A percentile compares a stretch with the other conserved stretches of the same genome.
phyloP scores from a whole-genome alignment of 768 basidiomycete species.

The Imleria badia region DNA sequence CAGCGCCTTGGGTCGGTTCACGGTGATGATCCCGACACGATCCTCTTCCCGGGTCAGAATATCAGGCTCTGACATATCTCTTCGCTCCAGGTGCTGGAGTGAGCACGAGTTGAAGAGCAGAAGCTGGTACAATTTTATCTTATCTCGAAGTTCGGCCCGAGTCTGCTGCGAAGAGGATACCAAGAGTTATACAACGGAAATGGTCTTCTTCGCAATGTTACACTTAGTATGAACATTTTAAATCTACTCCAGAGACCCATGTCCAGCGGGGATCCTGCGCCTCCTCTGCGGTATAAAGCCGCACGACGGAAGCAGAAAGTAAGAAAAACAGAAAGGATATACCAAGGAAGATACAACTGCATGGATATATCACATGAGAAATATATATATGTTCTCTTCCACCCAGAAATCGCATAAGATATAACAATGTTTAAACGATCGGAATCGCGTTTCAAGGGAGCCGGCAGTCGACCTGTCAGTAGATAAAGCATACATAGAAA shows the following conservation, averaged over 20 bases:
- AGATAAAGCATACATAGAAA: conserved; percentile 20
- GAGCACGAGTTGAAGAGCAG: neutral
- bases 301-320: conserved; percentile 7
- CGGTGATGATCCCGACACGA: conserved; percentile 57
- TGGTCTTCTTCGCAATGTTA: neutral
- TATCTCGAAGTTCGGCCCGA: conserved; percentile 1
- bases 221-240: conserved; percentile 1
- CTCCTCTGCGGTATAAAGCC: conserved; percentile 6
- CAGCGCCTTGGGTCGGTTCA: conserved; percentile 83
- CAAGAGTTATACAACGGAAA: neutral
- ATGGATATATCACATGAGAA: conserved; percentile 11
- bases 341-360: conserved; percentile 8
- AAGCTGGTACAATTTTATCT: conserved; percentile 5
- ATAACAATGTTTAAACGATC: conserved; percentile 11
- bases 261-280: conserved; percentile 16
- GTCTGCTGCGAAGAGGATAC: neutral
- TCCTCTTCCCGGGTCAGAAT: conserved; percentile 22
- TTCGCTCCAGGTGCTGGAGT: neutral
- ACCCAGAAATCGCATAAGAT: conserved; percentile 20
- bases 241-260: conserved; percentile 3
- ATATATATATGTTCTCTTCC: conserved; percentile 5
- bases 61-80: conserved; percentile 23
- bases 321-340: neutral
- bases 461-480: conserved; percentile 5
- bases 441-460: conserved; percentile 17